Evolutionary conservation across 1,139 yeast genomes (phyloP), one percentile per base, ranked within the genome.

Genomic region (Eremothecium sinecaudum): DNA sequence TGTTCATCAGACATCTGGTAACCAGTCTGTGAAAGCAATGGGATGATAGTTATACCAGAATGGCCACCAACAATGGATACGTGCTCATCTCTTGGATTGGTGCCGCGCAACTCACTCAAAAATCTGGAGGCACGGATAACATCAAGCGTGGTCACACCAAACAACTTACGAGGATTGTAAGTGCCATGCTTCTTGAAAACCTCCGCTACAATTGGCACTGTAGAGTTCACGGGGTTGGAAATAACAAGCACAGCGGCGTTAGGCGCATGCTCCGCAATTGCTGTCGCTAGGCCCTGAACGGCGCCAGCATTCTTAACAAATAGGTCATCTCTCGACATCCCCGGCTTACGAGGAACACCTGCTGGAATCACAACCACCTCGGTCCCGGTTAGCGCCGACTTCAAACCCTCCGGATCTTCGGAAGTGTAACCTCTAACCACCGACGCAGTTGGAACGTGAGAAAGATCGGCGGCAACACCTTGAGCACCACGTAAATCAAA

Each of bases 301-400:
- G 90, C 90, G 33, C 93, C 80, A 34, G 98, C 98, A 60, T 90
- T 90, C 66, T 93, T 87, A 71, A 84, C 83, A 79, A 90, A 90
- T 59, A 90, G 73, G 60, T 90, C 98, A 62, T 90, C 98, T 72
- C 93, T 75, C 54, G 97, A 86, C 97, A 87, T 87, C 59, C 97
- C 97, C 47, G 97, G 97, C 71, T 90, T 90, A 72, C 98, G 82
- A 66, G 98, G 98, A 39, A 90, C 95, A 67, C 98, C 98, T 40
- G 98, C 98, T 53, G 98, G 97, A 62, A 90, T 87, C 50, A 90
- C 70, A 41, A 90, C 93, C 47, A 90, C 76, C 56, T 90, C 92
- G 34, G 94, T 71, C 46, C 75, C 90, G 46, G 75, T 70, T 52
- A 90, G 70, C 35, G 97, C 83, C 39, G 65, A 63, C 50, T 75